Evolutionary conservation across 2,329 filamentous ascomycete species (phyloP), one percentile per base, ranked within the genome.

Genomic region (Tolypocladium cylindrosporum): DNA sequence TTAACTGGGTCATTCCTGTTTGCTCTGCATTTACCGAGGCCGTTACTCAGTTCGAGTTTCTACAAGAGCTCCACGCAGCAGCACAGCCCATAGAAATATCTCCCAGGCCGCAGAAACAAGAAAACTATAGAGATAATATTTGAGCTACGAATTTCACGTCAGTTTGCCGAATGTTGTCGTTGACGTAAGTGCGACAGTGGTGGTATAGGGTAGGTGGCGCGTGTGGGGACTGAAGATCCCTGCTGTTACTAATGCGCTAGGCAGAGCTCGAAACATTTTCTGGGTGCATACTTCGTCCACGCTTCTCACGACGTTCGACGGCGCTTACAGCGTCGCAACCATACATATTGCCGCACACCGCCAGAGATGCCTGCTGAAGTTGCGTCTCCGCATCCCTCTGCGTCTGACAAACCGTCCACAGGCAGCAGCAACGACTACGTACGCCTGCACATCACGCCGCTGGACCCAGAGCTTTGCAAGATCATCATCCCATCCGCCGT

Each of bases 371-470:
- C 62, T 58, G 58, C 57, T 60, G 65, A 64, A 59, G 27, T 58
- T 41, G 56, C 57, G 3, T 57, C 58, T 21, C 45, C 54, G 40
- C 56, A 37, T 14, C 19, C 54, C 13, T 55, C 55, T 34, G 52
- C 54, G 16, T 37, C 40, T 51, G 37, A 24, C 53, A 55, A 57
- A 14, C 27, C 58, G 27, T 50, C 63, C 39, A 41, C 60, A 57
- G 63, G 51, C 57, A 57, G 60, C 56, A 42, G 56, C 50, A 61
- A 61, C 63, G 68, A 69, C 50, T 73, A 66, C 43, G 68, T 67
- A 11, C 68, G 74, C 54, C 82, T 99, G 56, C 91, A 99, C 74
- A 94, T 99, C 66, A 88, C 90, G 19, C 94, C 94, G 54, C 82
- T 99, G 64, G 91, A 87, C 66, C 77, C 87, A 43, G 83, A 87